Evolutionary conservation across 2,329 filamentous ascomycete genomes (phyloP).

Genomic region (Nannizziopsis barbatae): DNA sequence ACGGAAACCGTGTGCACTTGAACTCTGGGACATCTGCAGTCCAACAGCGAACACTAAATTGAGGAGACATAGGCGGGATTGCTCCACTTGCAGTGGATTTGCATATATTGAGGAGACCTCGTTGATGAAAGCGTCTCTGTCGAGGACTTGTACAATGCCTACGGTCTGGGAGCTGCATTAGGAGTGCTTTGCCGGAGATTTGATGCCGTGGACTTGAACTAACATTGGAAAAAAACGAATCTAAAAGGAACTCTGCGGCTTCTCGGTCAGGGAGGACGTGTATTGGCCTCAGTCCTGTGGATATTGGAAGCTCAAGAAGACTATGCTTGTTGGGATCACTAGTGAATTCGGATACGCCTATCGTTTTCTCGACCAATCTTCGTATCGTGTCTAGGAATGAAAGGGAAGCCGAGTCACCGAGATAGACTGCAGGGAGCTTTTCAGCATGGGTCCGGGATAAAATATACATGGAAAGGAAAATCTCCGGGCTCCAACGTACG

Average conservation of each 20-base stretch:
- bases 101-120: constrained; percentile 45
- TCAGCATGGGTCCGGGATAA: background rate
- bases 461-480: background rate
- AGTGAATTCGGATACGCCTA: constrained; percentile 48
- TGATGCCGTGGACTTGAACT: constrained; percentile 16
- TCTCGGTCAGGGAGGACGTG: constrained; percentile 46
- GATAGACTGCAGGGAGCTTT: constrained; percentile 40
- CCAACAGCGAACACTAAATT: constrained; percentile 55
- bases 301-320: constrained; percentile 45
- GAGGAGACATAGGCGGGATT: constrained; percentile 47
- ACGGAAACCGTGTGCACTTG: constrained; percentile 9
- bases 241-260: constrained; percentile 45
- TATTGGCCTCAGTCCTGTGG: constrained; percentile 37
- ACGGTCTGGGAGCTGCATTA: constrained; percentile 39
- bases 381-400: constrained; percentile 52
- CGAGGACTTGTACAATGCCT: constrained; percentile 51
- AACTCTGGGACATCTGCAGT: constrained; percentile 33
- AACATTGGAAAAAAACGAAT: constrained; percentile 53
- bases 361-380: constrained; percentile 47
- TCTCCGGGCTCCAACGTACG: constrained; percentile 10
- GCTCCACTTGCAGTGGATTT: constrained; percentile 41
- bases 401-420: constrained; percentile 52
- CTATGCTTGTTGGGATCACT: constrained; percentile 47
- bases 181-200: background rate
- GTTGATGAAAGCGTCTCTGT: constrained; percentile 41